Evolutionary conservation across 306 rosid species (phyloP).

Genomic region (Cicer chorassanicum): DNA sequence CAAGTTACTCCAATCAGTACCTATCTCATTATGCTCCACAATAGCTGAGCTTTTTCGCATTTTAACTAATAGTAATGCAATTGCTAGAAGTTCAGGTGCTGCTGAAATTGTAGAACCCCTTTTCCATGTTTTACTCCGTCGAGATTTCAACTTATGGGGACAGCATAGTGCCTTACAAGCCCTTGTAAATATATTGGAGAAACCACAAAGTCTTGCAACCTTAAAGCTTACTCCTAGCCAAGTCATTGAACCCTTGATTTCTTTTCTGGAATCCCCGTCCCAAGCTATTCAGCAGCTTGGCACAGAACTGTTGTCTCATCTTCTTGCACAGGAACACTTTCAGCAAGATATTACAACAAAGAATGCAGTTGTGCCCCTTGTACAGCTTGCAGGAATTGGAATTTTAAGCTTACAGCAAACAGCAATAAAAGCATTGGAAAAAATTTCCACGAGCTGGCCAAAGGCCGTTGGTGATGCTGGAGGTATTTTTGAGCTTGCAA

Average conservation of each 20-base stretch:
- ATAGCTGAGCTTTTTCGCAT: constrained; percentile 93
- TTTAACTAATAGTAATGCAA: constrained; percentile 83
- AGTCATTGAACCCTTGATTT: constrained; percentile 89
- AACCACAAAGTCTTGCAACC: constrained; percentile 93
- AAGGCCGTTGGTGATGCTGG: constrained; percentile 98
- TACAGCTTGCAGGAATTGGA: constrained; percentile 98
- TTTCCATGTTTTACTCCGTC: constrained; percentile 80
- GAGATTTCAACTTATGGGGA: constrained; percentile 92
- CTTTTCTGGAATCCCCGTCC: constrained; percentile 92
- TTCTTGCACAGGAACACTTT: constrained; percentile 94
- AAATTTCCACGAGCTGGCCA: constrained; percentile 89
- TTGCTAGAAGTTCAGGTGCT: constrained; percentile 91
- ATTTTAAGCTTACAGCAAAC: constrained; percentile 93
- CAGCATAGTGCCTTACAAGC: constrained; percentile 99
- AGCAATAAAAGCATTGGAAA: constrained; percentile 88
- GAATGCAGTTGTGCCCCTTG: constrained; percentile 94
- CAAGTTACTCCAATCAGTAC: constrained; percentile 73
- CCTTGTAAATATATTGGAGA: constrained; percentile 94
- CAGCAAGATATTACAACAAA: constrained; percentile 96
- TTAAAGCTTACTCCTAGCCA: constrained; percentile 93
- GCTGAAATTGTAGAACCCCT: constrained; percentile 95
- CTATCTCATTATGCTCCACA: constrained; percentile 90
- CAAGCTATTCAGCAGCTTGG: constrained; percentile 98
- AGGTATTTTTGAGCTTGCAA: constrained; percentile 93
- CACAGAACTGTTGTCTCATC: constrained; percentile 91